Conservation (phyloP, 208 protist genomes). For the Histomonas meleagridis region DNA sequence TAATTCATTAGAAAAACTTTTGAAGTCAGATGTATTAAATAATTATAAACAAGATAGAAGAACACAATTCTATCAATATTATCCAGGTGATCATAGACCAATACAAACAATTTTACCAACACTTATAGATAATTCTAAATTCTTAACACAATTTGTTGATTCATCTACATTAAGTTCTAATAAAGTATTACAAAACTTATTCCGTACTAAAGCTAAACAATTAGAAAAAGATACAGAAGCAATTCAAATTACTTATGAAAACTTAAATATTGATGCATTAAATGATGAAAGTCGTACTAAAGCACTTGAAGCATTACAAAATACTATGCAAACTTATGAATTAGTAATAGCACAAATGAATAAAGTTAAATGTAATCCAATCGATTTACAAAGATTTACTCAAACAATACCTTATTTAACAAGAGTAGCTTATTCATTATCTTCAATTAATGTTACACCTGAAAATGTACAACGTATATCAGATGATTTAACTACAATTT, state of each 20-base stretch:
- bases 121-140: background rate
- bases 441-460: background rate
- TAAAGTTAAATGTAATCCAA: too few relatives aligned
- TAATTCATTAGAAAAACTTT: background rate
- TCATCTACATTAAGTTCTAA: background rate
- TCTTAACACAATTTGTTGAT: background rate
- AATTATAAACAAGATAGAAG: background rate
- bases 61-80: background rate
- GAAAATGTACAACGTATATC: background rate
- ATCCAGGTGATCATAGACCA: background rate
- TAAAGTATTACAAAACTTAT: background rate
- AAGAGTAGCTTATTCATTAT: background rate
- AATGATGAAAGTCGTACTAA: background rate
- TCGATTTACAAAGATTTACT: too few relatives aligned
- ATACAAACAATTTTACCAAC: background rate
- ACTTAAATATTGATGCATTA: background rate
- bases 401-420: too few relatives aligned
- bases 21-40: background rate
- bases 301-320: background rate
- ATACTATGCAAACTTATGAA: background rate
- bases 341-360: too few relatives aligned
- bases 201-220: too few relatives aligned
- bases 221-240: too few relatives aligned
- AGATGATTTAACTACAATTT: background rate
- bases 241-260: too few relatives aligned